Conservation (phyloP, 306 rosid genomes). For the Quercus suber region DNA sequence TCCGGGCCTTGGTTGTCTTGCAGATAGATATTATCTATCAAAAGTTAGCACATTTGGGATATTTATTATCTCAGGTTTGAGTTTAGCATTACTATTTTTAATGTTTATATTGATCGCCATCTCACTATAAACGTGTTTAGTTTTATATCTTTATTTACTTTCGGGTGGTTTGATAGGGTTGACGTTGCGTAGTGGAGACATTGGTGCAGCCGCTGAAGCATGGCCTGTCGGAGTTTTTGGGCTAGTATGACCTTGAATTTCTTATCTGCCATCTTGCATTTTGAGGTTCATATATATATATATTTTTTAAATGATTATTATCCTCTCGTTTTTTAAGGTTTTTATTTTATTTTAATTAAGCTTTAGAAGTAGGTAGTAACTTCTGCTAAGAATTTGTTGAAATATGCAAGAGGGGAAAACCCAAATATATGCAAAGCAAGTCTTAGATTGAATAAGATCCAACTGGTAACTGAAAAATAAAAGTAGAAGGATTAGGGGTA, state of each 20-base stretch:
- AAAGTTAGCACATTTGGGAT: constrained; percentile 79
- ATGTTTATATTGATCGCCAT: background rate
- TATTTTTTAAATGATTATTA: background rate
- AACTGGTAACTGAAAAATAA: too few relatives aligned
- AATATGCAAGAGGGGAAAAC: too few relatives aligned
- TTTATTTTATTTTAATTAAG: too few relatives aligned
- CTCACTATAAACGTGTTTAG: background rate
- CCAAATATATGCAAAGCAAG: too few relatives aligned
- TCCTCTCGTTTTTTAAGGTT: background rate
- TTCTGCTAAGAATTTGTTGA: too few relatives aligned
- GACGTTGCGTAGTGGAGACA: constrained; percentile 73
- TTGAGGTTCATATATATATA: too few relatives aligned
- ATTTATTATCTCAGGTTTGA: constrained; percentile 78
- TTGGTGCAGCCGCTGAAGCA: constrained; percentile 77
- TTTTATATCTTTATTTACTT: background rate
- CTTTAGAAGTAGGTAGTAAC: too few relatives aligned
- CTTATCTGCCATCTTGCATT: constrained; percentile 20
- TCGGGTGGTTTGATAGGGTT: constrained; percentile 48
- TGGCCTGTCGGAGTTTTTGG: constrained; percentile 95
- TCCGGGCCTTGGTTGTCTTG: constrained; percentile 78
- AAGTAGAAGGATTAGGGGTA: too few relatives aligned
- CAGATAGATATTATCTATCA: constrained; percentile 67
- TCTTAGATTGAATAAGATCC: too few relatives aligned
- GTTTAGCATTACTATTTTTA: background rate
- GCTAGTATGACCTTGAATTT: constrained; percentile 63